phyloP scores from a whole-genome alignment of 164 flowering plant species.

The Macadamia integrifolia region DNA sequence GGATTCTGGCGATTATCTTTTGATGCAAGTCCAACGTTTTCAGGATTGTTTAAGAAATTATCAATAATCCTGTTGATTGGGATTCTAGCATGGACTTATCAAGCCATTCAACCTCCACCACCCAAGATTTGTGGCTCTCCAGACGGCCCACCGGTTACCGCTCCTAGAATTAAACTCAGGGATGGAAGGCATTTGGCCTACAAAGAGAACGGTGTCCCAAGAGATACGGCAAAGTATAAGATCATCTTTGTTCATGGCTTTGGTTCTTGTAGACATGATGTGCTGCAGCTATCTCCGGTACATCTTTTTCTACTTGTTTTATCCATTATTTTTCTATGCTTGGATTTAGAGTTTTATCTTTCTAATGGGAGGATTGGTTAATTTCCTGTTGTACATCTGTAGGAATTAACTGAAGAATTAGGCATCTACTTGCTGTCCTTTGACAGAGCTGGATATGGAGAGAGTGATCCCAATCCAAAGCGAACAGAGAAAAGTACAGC shows the following conservation, averaged over 20 bases:
- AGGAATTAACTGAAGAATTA: conserved; percentile 52
- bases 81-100: conserved; percentile 38
- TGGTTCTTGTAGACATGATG: conserved; percentile 9
- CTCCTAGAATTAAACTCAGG: too few relatives aligned
- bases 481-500: conserved; percentile 49
- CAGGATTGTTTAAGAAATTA: conserved; percentile 31
- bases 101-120: conserved; percentile 40
- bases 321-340: not conserved
- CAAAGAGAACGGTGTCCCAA: conserved; percentile 42
- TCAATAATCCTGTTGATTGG: conserved; percentile 24
- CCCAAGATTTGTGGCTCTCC: conserved; percentile 47
- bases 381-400: conserved; percentile 5
- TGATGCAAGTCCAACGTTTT: not conserved
- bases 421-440: conserved; percentile 51
- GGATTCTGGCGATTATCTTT: not conserved
- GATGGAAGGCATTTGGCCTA: conserved; percentile 65
- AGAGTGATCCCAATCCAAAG: conserved; percentile 52
- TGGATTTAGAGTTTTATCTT: not conserved
- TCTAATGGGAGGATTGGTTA: not conserved
- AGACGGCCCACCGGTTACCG: conserved; percentile 44
- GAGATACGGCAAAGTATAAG: conserved; percentile 42
- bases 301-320: too few relatives aligned
- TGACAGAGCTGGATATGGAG: conserved; percentile 85
- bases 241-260: conserved; percentile 45
- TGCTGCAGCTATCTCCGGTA: conserved; percentile 13